Evolutionary conservation across 768 basidiomycete species (phyloP), one percentile per base, ranked within the genome.

Genomic region (Podaxis rugospora): DNA sequence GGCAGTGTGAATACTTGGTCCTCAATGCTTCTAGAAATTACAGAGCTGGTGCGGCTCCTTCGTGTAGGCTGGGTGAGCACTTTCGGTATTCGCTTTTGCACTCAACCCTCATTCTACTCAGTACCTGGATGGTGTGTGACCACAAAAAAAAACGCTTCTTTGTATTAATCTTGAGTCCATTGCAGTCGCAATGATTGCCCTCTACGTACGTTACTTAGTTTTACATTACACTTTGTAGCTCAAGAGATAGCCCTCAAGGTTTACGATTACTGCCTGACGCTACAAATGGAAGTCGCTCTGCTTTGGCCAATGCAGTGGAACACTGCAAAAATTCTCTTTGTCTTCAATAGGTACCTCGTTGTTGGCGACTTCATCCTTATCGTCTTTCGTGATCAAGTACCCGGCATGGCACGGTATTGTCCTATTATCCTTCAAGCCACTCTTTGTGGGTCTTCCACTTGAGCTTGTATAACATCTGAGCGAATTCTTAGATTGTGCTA

Each of bases 301-400:
- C 61, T 71, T 14, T 72, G 71, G 71, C 56, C 55, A 11, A 53
- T 63, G 3, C 57, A 54, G 40, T 71, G 66, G 66, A 57, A 63
- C 35, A 21, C 65, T 1, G 62, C 67, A 13, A 71, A 71, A 52
- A 52, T 61, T 53, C 56, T 72, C 14, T 73, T 66, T 53, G 56
- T 72, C 46, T 62, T 67, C 28, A 64, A 66, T 51, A 68, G 69
- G 25, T 73, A 73, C 46, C 55, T 65, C 14, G 63, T 66, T 1
- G 66, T 70, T 37, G 32, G 70, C 18, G 70, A 72, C 47, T 51
- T 51, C n/a, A 32, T 32, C 25, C 23, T 51, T 6, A 51, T 25
- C 11, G 28, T 25, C 3, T 11, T 58, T 60, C 36, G 27, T 52
- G 21, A 11, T 66, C 2, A 54, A 59, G 9, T 32, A 11, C 28